Base-by-base conservation (phyloP, 805 yeast genomes). In the Kuraishia floccosa region DNA sequence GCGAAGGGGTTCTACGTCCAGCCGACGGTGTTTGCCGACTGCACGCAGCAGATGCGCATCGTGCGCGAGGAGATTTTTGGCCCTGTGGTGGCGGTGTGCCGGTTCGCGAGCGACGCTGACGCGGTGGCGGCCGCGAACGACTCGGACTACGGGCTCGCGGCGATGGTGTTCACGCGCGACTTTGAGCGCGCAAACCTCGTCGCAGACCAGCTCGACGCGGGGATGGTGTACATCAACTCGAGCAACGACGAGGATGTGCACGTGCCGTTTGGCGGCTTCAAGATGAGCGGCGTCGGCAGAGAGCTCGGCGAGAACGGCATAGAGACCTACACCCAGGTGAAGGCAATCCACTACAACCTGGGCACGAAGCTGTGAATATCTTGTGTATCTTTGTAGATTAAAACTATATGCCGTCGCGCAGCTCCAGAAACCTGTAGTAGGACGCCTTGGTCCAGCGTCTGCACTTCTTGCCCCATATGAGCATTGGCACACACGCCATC, bases 31-130 rank as follows among this genome's bases (percentile, higher is more conserved):
- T 82, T 83, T 43, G 65, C 76, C 17, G 81, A 80, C 44, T 84
- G 80, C 30, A 65, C 61, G 32, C 76, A 76, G 38, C 52, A 64
- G 20, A 76, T 77, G 72, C 60, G 67, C 36, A 70, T 84, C 30
- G 79, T 76, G 35, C 65, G 65, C 40, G 94, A 84, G 54, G 94
- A 84, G 56, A 82, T 84, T 35, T 84, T 84, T 52, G 94, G 94
- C 13, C 94, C 94, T 11, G 94, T 84, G 21, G 84, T 77, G 17
- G 63, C 74, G 6, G 62, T 79, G 22, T 71, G 77, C 35, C 72
- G 69, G 52, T 84, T 84, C 57, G 49, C 58, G 23, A 59, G 74
- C 19, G 79, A 74, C 40, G 78, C 72, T 30, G 87, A 83, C 46
- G 94, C 73, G 4, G 39, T 84, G 17, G 58, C 52, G 38, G 64